These are phyloP conservation scores for Phytopythium ostracodes DNA, from an alignment of 352 stramenopile species.

Conservation along the genomic window DNA sequence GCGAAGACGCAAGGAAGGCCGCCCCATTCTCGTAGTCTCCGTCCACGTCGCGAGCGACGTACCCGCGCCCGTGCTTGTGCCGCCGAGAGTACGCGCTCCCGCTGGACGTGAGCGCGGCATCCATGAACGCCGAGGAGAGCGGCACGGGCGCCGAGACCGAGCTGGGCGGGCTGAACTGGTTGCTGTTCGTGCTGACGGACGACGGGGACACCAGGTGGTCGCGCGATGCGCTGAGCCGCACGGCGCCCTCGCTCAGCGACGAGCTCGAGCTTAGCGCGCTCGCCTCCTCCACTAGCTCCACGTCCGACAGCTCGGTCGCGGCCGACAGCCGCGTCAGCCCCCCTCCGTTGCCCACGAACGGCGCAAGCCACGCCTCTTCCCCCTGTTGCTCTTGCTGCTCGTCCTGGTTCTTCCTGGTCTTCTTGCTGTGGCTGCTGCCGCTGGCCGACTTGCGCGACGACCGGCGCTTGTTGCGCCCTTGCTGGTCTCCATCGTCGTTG, in stretches of 20 bases:
- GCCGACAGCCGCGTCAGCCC: slow-evolving; percentile 7
- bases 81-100: not conserved
- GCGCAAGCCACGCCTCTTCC: slow-evolving; percentile 15
- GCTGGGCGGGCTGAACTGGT: slow-evolving; percentile 22
- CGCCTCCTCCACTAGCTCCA: slow-evolving; percentile 19
- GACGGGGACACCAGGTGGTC: slow-evolving; percentile 58
- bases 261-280: slow-evolving; percentile 36
- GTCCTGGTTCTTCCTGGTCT: slow-evolving; percentile 5
- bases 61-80: not conserved
- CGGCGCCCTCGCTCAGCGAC: slow-evolving; percentile 22
- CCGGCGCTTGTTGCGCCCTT: slow-evolving; percentile 9
- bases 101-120: not conserved
- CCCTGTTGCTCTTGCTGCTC: slow-evolving; percentile 11
- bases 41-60: not conserved
- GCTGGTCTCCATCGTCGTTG: no score
- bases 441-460: slow-evolving; percentile 7
- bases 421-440: slow-evolving; percentile 5
- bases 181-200: slow-evolving; percentile 47
- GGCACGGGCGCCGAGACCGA: slow-evolving; percentile 28
- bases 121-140: not conserved
- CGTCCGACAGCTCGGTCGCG: slow-evolving; percentile 19
- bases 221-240: slow-evolving; percentile 29
- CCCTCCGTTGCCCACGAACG: slow-evolving; percentile 19
- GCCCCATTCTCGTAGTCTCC: not conserved
- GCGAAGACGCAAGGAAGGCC: no score